Percentiles rank a stretch among this genome's conserved stretches.
These are phyloP conservation scores for Suillus fuscotomentosus DNA, from an alignment of 768 basidiomycete species.

Conservation along the genomic window DNA sequence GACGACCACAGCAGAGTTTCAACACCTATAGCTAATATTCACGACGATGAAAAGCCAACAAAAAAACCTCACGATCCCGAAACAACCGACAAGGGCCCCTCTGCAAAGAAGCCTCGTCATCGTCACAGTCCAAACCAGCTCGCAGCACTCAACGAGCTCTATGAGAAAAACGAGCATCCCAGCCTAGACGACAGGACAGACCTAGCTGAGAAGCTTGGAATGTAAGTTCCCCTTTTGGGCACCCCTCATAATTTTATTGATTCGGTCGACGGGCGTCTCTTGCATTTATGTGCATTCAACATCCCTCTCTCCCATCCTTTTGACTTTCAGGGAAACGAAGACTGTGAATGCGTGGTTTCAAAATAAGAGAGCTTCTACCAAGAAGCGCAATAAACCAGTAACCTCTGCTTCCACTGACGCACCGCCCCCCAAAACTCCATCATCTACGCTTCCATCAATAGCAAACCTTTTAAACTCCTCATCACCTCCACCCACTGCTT, in stretches of 20 bases:
- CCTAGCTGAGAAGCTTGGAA: slow-evolving; percentile 71
- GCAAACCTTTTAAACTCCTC: slow-evolving; percentile 41
- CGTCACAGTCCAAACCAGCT: slow-evolving; percentile 73
- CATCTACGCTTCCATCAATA: slow-evolving; percentile 34
- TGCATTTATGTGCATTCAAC: slow-evolving; percentile 8
- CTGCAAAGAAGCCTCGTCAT: slow-evolving; percentile 72
- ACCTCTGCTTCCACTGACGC: slow-evolving; percentile 29
- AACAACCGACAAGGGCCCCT: slow-evolving; percentile 18
- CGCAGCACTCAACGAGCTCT: slow-evolving; percentile 75
- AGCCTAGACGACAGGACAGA: slow-evolving; percentile 63
- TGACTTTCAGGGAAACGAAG: slow-evolving; percentile 66
- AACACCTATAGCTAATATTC: slow-evolving; percentile 2
- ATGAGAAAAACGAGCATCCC: slow-evolving; percentile 75
- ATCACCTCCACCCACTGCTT: slow-evolving; percentile 20
- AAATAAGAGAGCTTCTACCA: slow-evolving; percentile 81
- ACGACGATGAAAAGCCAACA: slow-evolving; percentile 27
- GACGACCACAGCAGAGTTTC: neutral
- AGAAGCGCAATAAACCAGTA: slow-evolving; percentile 59
- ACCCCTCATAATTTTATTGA: slow-evolving; percentile 21
- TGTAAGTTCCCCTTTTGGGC: slow-evolving; percentile 50
- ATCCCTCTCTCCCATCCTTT: slow-evolving; percentile 11
- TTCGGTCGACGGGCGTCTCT: slow-evolving; percentile 9
- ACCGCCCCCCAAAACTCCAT: slow-evolving; percentile 17
- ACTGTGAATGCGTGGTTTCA: slow-evolving; percentile 87
- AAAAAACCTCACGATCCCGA: slow-evolving; percentile 24